Evolutionary conservation across 257 asterid genomes (phyloP).

Genomic region (Solanum etuberosum): DNA sequence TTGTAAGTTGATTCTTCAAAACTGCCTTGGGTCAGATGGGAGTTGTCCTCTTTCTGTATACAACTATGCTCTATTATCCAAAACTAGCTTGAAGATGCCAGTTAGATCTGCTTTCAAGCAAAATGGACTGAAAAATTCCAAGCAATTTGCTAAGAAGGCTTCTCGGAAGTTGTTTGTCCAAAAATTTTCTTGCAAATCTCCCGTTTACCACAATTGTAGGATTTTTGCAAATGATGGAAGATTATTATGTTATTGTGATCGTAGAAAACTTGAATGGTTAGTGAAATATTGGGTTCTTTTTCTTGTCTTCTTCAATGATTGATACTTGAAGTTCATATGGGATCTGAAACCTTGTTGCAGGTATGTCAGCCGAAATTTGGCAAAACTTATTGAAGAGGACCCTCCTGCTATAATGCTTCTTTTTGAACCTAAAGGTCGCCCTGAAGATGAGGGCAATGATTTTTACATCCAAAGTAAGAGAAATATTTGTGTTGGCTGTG

Average conservation of each 20-base stretch:
- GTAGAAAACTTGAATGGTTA: constrained; percentile 89
- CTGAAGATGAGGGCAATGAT: constrained; percentile 93
- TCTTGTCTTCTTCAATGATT: background rate
- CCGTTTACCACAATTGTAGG: constrained; percentile 94
- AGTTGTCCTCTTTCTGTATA: constrained; percentile 75
- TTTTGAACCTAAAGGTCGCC: constrained; percentile 98
- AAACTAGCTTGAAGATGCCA: constrained; percentile 39
- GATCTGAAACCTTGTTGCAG: constrained; percentile 20
- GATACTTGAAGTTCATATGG: background rate
- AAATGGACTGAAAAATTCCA: constrained; percentile 46
- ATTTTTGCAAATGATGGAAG: constrained; percentile 92
- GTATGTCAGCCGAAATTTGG: constrained; percentile 72
- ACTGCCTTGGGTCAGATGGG: constrained; percentile 52
- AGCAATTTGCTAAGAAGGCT: constrained; percentile 42
- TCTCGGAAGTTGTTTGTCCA: constrained; percentile 77
- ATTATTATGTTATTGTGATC: constrained; percentile 83
- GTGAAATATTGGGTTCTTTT: background rate
- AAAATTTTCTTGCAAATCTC: constrained; percentile 92
- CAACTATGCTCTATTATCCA: constrained; percentile 62
- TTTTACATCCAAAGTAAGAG: constrained; percentile 93
- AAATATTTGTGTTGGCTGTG: constrained; percentile 95
- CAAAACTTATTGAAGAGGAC: constrained; percentile 72
- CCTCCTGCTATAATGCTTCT: constrained; percentile 83
- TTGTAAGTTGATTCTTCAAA: constrained; percentile 38
- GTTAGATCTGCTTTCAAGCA: constrained; percentile 29